Base-by-base conservation (phyloP, 2,329 filamentous ascomycete species). In the Hypoxylon sp. region DNA sequence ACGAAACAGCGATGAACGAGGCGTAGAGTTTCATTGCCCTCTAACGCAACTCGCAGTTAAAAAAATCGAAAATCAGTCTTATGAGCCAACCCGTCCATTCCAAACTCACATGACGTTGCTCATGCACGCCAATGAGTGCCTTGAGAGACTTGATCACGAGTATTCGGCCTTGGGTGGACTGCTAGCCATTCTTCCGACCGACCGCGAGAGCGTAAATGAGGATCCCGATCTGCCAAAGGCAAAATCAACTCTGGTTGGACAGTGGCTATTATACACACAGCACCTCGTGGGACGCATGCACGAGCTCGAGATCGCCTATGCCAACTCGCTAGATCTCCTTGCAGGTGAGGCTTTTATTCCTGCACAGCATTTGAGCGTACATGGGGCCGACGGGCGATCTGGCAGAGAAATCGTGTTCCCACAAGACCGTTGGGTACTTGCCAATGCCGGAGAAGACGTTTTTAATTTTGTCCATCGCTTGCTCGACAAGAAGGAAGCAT, bases 101-200 rank as follows among this genome's bases (percentile, higher is more conserved):
- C 80, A 81, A 53, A 82, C 79, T 59, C 85, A 87, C 69, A 79
- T 84, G 68, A 81, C 81, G 33, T 81, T 90, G 14, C 78, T 88
- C 29, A 81, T 83, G 79, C 88, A 90, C 74, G 87, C 87, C 66
- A 89, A 90, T 73, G 82, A 85, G 65, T 86, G 87, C 55, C 84
- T 90, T 5, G 87, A 89, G 78, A 80, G 86, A 1, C 82, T 90
- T 5, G 88, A 90, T 70, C 86, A 89, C 73, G 87, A 89, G 75
- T 87, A 85, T 72, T 81, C 82, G 47, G 80, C 83, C 26, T 84
- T 85, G 37, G 88, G 88, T 14, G 88, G 88, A 2, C 78, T 90
- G 17, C 79, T 90, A 46, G 83, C 84, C 17, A 78, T 89, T 6
- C 81, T 90, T 0, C 88, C 87, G 0, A 79, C 80, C 2, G 79